phyloP scores from a whole-genome alignment of 148 eudicot genomes.

The Vaccinium vitisidaea region DNA sequence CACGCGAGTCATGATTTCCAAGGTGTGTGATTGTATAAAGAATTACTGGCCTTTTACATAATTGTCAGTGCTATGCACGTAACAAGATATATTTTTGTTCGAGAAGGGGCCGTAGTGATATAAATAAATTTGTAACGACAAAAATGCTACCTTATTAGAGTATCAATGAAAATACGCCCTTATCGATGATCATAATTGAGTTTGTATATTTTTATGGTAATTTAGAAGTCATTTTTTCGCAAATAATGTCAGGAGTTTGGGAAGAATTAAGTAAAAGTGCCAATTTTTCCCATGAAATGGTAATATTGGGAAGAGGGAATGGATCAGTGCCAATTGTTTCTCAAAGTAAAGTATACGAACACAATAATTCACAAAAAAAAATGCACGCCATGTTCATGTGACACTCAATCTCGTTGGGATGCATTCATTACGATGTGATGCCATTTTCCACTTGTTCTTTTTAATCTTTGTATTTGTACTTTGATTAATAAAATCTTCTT shows the following conservation, averaged over 20 bases:
- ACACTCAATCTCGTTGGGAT: too few relatives aligned
- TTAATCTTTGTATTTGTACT: too few relatives aligned
- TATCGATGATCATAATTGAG: background rate
- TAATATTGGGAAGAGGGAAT: too few relatives aligned
- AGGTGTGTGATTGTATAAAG: background rate
- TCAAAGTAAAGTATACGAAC: background rate
- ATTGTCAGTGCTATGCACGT: background rate
- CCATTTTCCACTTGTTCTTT: too few relatives aligned
- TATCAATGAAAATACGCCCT: background rate
- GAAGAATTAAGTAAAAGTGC: too few relatives aligned
- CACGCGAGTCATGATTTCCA: conserved; percentile 21
- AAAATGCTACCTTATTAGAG: background rate
- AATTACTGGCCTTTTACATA: background rate
- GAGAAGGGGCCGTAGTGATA: background rate
- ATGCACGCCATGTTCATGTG: too few relatives aligned
- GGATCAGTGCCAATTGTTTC: background rate
- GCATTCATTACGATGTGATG: too few relatives aligned
- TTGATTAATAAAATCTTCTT: too few relatives aligned
- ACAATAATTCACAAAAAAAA: too few relatives aligned
- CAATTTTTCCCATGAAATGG: background rate
- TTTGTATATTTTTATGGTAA: background rate
- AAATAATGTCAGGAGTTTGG: background rate
- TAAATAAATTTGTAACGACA: background rate
- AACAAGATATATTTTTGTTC: background rate
- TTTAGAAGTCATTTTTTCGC: background rate